Evolutionary conservation across 768 basidiomycete species (phyloP).

Genomic region (Russula emetica): DNA sequence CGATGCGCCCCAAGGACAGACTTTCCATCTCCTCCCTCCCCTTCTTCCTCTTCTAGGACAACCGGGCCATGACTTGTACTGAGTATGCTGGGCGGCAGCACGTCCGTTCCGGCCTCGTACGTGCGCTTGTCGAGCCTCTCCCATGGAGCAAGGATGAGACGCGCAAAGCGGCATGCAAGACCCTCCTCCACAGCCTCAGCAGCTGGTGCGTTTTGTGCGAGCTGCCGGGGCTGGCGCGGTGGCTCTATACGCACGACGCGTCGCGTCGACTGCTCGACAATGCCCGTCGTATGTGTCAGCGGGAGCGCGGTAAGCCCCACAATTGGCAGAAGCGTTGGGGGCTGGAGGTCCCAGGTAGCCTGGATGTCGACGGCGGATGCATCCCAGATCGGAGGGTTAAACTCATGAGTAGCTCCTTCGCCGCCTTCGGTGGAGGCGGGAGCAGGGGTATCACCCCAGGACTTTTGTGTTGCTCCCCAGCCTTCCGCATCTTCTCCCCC

Average conservation of each 20-base stretch:
- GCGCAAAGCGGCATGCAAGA: conserved; percentile 45
- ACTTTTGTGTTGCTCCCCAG: conserved; percentile 19
- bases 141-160: conserved; percentile 57
- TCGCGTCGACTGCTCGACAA: conserved; percentile 63
- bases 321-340: conserved; percentile 36
- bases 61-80: conserved; percentile 39
- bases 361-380: conserved; percentile 4
- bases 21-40: background rate
- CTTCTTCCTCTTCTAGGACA: conserved; percentile 28
- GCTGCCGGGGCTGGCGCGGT: conserved; percentile 35
- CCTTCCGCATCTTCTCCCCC: background rate
- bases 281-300: conserved; percentile 57
- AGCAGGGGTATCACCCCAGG: background rate
- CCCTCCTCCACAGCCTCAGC: conserved; percentile 44
- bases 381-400: conserved; percentile 12
- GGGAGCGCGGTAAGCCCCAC: conserved; percentile 57
- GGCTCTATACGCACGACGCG: conserved; percentile 46
- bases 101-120: conserved; percentile 34
- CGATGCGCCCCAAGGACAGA: conserved; percentile 38
- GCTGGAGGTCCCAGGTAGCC: conserved; percentile 19
- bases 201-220: conserved; percentile 7
- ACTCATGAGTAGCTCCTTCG: background rate
- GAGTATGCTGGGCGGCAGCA: conserved; percentile 37
- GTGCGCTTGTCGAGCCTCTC: conserved; percentile 36
- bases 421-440: background rate